A percentile compares a stretch with the other conserved stretches of the same genome.
These are phyloP conservation scores for Fraxinus xanthoxyloides DNA, from an alignment of 305 asterid species.

Conservation along the genomic window DNA sequence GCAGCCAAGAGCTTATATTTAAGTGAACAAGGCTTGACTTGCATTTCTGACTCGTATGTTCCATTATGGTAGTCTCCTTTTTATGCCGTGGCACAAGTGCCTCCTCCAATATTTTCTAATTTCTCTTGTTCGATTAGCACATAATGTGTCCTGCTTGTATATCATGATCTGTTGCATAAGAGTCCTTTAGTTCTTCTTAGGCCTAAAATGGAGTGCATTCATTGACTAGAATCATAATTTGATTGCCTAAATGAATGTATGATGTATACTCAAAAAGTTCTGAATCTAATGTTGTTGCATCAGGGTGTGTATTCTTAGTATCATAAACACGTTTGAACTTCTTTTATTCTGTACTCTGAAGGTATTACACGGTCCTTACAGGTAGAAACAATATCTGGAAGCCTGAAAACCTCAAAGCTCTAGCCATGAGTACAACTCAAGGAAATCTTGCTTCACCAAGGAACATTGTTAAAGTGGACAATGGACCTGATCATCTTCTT, in stretches of 20 bases:
- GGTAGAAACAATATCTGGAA: conserved; percentile 58
- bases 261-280: neutral
- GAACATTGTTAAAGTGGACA: conserved; percentile 41
- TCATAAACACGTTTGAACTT: neutral
- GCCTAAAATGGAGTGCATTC: neutral
- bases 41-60: neutral
- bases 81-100: neutral
- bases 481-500: conserved; percentile 85
- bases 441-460: conserved; percentile 52
- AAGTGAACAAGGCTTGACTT: neutral
- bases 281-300: neutral
- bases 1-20: neutral
- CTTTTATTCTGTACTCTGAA: conserved; percentile 13
- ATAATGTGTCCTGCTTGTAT: neutral
- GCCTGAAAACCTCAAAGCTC: conserved; percentile 41
- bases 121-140: neutral
- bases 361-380: conserved; percentile 27
- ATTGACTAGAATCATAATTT: neutral
- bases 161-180: neutral
- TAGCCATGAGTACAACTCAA: conserved; percentile 55
- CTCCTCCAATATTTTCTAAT: neutral
- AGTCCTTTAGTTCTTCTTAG: neutral
- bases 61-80: neutral
- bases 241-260: neutral
- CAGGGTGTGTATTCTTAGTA: neutral